phyloP scores from a whole-genome alignment of 805 yeast species.

The Starmerella lactis-condensi region DNA sequence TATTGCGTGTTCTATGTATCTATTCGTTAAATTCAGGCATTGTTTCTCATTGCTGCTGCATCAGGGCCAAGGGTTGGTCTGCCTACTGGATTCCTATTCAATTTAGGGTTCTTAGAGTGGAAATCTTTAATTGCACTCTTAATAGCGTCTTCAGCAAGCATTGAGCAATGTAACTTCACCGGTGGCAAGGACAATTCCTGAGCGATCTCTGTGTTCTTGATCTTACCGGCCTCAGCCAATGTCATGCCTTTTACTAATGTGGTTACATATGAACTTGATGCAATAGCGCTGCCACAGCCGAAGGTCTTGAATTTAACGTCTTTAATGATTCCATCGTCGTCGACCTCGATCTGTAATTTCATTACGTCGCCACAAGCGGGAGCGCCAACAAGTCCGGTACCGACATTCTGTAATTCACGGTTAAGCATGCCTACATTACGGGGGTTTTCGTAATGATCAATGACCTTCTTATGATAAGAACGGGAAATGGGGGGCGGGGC shows the following conservation, averaged over 20 bases:
- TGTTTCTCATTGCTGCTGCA: slow-evolving; percentile 24
- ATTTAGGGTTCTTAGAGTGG: slow-evolving; percentile 58
- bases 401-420: slow-evolving; percentile 57
- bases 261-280: slow-evolving; percentile 85
- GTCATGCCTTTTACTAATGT: slow-evolving; percentile 90
- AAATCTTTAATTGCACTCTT: slow-evolving; percentile 94
- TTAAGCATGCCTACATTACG: slow-evolving; percentile 90
- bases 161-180: slow-evolving; percentile 90
- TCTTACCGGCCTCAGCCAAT: slow-evolving; percentile 77
- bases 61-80: slow-evolving; percentile 40
- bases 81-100: slow-evolving; percentile 26
- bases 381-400: slow-evolving; percentile 96
- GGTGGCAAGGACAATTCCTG: slow-evolving; percentile 90
- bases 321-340: slow-evolving; percentile 71
- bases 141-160: slow-evolving; percentile 98
- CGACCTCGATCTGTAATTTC: slow-evolving; percentile 92
- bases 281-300: slow-evolving; percentile 98
- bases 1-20: background rate
- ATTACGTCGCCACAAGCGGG: slow-evolving; percentile 99
- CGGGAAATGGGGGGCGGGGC: slow-evolving; percentile 9
- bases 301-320: slow-evolving; percentile 96
- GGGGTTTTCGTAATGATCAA: slow-evolving; percentile 92
- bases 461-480: slow-evolving; percentile 74
- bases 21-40: background rate
- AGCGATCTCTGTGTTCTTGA: slow-evolving; percentile 88